These are phyloP conservation scores for Candida golubevii DNA, from an alignment of 805 yeast species.

Conservation along the genomic window DNA sequence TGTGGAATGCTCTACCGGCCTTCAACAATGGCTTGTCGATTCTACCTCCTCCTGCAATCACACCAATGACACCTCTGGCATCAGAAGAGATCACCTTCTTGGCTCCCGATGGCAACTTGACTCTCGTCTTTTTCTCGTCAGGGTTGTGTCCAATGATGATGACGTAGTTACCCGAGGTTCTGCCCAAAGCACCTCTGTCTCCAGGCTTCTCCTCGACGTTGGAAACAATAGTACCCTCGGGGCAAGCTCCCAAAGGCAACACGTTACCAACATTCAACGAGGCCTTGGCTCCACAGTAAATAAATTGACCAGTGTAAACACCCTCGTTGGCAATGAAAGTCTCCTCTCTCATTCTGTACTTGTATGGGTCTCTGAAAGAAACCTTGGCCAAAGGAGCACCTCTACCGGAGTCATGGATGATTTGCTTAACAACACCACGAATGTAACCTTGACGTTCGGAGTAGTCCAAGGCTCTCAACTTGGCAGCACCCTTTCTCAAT, in stretches of 20 bases:
- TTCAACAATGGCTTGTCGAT: slow-evolving; percentile 98
- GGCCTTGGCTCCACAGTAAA: slow-evolving; percentile 99
- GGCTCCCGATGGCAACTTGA: slow-evolving; percentile 98
- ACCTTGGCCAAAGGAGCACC: slow-evolving; percentile 99
- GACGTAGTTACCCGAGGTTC: slow-evolving; percentile 99
- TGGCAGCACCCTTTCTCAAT: slow-evolving; percentile 99
- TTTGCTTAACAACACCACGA: slow-evolving; percentile 98
- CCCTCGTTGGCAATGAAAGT: slow-evolving; percentile 99
- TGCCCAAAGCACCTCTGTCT: slow-evolving; percentile 99
- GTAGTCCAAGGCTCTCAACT: slow-evolving; percentile 97
- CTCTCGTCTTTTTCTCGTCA: slow-evolving; percentile 98
- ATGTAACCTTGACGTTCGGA: slow-evolving; percentile 99
- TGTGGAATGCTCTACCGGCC: slow-evolving; percentile 99
- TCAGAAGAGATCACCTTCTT: slow-evolving; percentile 93
- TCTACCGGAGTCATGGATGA: slow-evolving; percentile 99
- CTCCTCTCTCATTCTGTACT: slow-evolving; percentile 96
- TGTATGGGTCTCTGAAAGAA: slow-evolving; percentile 85
- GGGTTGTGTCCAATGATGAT: slow-evolving; percentile 99
- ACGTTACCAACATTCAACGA: slow-evolving; percentile 95
- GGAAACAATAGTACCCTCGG: slow-evolving; percentile 98
- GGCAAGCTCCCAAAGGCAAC: slow-evolving; percentile 93
- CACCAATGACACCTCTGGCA: slow-evolving; percentile 99
- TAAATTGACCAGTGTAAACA: slow-evolving; percentile 98
- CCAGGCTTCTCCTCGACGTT: slow-evolving; percentile 98
- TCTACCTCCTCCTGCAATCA: slow-evolving; percentile 99